Percentiles rank a stretch among this genome's conserved stretches.
phyloP scores from a whole-genome alignment of 1,284 basidiomycete species.

The Heliocybe sulcata region DNA sequence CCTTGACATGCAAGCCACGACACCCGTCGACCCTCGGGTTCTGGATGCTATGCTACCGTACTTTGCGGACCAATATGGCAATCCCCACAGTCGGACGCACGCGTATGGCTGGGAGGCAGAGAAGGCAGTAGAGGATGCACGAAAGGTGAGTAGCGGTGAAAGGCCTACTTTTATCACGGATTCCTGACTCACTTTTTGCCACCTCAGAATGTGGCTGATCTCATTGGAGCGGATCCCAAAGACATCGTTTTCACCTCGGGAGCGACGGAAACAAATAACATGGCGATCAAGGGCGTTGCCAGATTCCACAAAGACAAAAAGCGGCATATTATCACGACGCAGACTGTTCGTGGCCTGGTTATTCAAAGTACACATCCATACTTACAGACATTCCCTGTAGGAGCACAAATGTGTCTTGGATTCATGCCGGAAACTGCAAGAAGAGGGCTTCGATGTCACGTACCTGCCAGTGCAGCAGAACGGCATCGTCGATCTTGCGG shows the following conservation, averaged over 20 bases:
- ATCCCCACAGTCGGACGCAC: constrained; percentile 97
- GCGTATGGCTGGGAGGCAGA: constrained; percentile 99
- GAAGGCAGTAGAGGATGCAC: constrained; percentile 86
- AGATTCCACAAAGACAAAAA: constrained; percentile 91
- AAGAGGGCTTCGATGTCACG: constrained; percentile 97
- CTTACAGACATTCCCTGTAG: constrained; percentile 32
- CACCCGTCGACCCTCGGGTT: constrained; percentile 95
- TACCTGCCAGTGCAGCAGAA: constrained; percentile 92
- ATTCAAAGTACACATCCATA: background rate
- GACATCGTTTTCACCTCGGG: constrained; percentile 98
- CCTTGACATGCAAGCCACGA: constrained; percentile 97
- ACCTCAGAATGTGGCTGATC: constrained; percentile 86
- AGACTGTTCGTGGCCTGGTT: constrained; percentile 59
- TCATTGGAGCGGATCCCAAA: constrained; percentile 93
- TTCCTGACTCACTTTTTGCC: constrained; percentile 28
- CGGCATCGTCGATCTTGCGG: constrained; percentile 75
- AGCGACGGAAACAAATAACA: constrained; percentile 98
- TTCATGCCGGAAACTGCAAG: constrained; percentile 91
- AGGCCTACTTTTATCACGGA: background rate
- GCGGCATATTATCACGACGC: constrained; percentile 86
- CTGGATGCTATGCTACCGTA: constrained; percentile 97
- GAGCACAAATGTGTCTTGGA: constrained; percentile 99
- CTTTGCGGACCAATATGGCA: constrained; percentile 95
- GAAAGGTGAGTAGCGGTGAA: constrained; percentile 48
- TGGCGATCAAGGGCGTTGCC: constrained; percentile 96